Conservation (phyloP, 2,329 filamentous ascomycete species). For the Xylariaceae sp. region DNA sequence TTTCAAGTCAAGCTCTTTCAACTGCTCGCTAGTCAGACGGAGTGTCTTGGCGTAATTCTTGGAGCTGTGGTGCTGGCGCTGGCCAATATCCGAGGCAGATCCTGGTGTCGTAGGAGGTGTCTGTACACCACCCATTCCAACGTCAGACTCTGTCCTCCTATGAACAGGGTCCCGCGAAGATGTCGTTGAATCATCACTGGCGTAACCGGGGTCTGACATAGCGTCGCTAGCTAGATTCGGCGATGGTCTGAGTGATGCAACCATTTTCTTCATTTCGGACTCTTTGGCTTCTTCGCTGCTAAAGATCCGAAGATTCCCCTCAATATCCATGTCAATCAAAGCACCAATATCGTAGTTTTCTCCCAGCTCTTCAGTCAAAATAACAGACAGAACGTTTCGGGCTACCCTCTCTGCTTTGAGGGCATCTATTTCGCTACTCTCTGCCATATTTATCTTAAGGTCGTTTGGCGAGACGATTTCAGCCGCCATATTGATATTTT, state of each 20-base stretch:
- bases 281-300: conserved; percentile 95
- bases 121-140: conserved; percentile 45
- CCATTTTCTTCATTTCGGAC: conserved; percentile 67
- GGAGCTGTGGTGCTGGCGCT: conserved; percentile 72
- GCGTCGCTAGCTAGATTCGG: conserved; percentile 67
- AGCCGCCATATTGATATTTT: no score
- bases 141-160: conserved; percentile 64
- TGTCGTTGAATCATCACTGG: conserved; percentile 73
- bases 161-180: conserved; percentile 46
- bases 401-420: conserved; percentile 90
- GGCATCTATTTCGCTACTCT: conserved; percentile 86
- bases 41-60: conserved; percentile 96
- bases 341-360: conserved; percentile 96
- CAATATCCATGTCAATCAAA: conserved; percentile 89
- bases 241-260: conserved; percentile 42
- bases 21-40: conserved; percentile 88
- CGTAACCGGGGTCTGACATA: conserved; percentile 88
- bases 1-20: conserved; percentile 79
- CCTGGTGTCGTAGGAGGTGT: conserved; percentile 70
- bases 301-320: conserved; percentile 99
- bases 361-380: conserved; percentile 87
- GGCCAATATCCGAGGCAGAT: conserved; percentile 49
- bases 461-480: conserved; percentile 92
- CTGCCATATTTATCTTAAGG: conserved; percentile 96
- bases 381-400: conserved; percentile 84